Evolutionary conservation across 495 filamentous ascomycete genomes (phyloP), one percentile per base, ranked within the genome.

Genomic region (Aspergillus cristatus): DNA sequence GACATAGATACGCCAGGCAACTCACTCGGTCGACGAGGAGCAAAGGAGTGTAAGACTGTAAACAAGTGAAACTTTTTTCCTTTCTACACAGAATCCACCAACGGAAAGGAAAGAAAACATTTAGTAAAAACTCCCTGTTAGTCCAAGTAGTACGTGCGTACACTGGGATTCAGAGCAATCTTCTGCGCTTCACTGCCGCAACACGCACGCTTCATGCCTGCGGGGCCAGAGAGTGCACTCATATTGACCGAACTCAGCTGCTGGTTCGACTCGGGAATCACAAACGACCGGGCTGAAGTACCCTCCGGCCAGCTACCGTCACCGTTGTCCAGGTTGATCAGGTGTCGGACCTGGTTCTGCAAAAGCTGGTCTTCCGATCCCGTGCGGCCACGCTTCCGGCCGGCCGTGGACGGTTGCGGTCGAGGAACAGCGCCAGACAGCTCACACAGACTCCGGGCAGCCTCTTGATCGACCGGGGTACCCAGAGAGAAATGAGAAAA

Each of bases 331-430:
- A 45, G 48, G 28, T 54, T 57, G 40, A 71, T 64, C 35, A 72
- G 33, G 15, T 79, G 71, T 40, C 84, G 82, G 29, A 91, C 82
- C 42, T 85, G 78, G 34, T 79, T 76, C 55, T 91, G 85, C 12
- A 89, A 65, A 15, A 66, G 56, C 17, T 69, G 53, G 42, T 88
- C 83, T 37, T 81, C 74, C 13, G 82, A 86, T 15, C 70, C 59
- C 3, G 83, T 72, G 26, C 84, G 73, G 47, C 75, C 77, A 35
- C 86, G 81, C 58, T 93, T 93, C 51, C 59, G 65, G 55, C 61
- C 18, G 43, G 47, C 46, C 58, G 50, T 15, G 55, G 45, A 29
- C 52, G 37, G 28, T 17, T 47, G 37, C 7, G 28, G 28, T 16
- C 24, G 50, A 11, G 46, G 31, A 13, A 43, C 14, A 12, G 70